These are phyloP conservation scores for Pseudisothecium myosuroides DNA, from an alignment of 225 moss, liverwort and hornwort genomes.

Conservation along the genomic window DNA sequence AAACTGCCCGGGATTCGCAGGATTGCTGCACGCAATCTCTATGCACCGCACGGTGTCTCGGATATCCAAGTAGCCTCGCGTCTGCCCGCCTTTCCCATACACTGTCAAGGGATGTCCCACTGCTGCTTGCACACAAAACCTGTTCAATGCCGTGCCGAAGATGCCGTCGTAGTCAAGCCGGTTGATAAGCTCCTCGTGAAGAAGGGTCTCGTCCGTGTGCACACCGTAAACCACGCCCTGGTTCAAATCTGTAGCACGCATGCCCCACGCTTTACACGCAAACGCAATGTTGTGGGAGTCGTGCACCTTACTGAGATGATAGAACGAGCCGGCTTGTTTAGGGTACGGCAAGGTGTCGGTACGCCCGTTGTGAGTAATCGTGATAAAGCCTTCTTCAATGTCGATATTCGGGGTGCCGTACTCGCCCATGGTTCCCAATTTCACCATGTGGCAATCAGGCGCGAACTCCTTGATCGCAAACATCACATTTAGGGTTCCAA, in stretches of 20 bases:
- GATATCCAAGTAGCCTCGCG: slow-evolving; percentile 94
- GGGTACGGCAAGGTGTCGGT: slow-evolving; percentile 93
- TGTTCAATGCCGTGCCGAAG: slow-evolving; percentile 93
- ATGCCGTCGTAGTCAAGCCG: slow-evolving; percentile 86
- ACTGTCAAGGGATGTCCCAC: slow-evolving; percentile 90
- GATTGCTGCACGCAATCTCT: slow-evolving; percentile 79
- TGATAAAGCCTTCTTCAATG: slow-evolving; percentile 93
- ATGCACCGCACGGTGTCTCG: slow-evolving; percentile 93
- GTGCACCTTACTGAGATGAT: slow-evolving; percentile 96
- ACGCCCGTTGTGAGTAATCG: slow-evolving; percentile 83
- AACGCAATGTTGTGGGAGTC: slow-evolving; percentile 92
- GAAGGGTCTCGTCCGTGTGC: slow-evolving; percentile 63
- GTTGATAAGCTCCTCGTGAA: slow-evolving; percentile 91
- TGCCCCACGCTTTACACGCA: slow-evolving; percentile 87
- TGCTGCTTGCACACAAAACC: slow-evolving; percentile 95
- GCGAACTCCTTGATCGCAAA: slow-evolving; percentile 90
- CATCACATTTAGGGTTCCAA: slow-evolving; percentile 84
- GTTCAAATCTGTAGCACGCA: slow-evolving; percentile 87
- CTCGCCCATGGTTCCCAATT: slow-evolving; percentile 96
- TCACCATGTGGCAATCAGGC: slow-evolving; percentile 86
- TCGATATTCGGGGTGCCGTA: slow-evolving; percentile 98
- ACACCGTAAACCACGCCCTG: slow-evolving; percentile 98
- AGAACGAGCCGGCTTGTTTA: slow-evolving; percentile 81
- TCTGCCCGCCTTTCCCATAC: slow-evolving; percentile 96
- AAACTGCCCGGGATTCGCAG: slow-evolving; percentile 75